Evolutionary conservation across 2,329 filamentous ascomycete genomes (phyloP).

Genomic region (Talaromyces sp.): DNA sequence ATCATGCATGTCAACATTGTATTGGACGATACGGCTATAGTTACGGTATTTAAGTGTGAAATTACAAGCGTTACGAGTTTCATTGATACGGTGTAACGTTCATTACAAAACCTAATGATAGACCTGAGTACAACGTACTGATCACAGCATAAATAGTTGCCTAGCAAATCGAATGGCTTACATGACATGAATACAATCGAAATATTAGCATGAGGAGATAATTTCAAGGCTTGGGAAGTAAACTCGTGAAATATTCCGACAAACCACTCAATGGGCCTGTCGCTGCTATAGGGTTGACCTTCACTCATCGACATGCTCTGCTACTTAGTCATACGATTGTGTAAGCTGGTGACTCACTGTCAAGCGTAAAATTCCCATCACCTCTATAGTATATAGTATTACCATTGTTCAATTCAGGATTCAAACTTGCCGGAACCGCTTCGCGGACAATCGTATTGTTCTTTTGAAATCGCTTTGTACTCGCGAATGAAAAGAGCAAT

Average conservation of each 20-base stretch:
- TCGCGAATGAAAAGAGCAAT: not conserved
- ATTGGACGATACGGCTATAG: not conserved
- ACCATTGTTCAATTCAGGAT: not conserved
- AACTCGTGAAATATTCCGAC: not conserved
- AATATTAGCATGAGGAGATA: not conserved
- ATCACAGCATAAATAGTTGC: not conserved
- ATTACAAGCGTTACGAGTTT: not conserved
- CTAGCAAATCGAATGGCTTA: not conserved
- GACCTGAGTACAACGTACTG: not conserved
- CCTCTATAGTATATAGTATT: not conserved
- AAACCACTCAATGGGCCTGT: not conserved
- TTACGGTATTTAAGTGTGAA: not conserved
- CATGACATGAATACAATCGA: not conserved
- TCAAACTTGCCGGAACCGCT: not conserved
- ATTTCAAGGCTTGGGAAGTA: not conserved
- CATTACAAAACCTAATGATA: not conserved
- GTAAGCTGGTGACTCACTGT: not conserved
- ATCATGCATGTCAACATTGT: not conserved
- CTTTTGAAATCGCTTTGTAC: not conserved
- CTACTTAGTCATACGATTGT: not conserved
- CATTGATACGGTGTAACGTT: not conserved
- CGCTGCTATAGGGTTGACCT: not conserved
- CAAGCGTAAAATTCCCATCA: not conserved
- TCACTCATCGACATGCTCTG: not conserved
- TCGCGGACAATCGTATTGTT: conserved; percentile 1